phyloP scores from a whole-genome alignment of 768 basidiomycete species.

The Lentinula raphanica region DNA sequence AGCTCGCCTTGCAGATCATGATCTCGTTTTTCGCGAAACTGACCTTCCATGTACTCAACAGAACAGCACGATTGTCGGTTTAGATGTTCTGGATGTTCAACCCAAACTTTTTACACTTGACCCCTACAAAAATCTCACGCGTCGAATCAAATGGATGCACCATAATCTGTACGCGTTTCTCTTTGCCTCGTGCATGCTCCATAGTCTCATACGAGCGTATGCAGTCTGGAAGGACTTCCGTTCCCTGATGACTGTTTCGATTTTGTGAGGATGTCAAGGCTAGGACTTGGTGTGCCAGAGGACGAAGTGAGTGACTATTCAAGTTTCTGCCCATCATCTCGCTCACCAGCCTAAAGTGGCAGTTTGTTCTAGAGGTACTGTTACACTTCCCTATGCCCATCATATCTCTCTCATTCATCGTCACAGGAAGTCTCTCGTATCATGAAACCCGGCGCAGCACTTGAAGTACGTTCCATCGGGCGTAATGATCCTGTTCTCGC shows the following conservation, averaged over 20 bases:
- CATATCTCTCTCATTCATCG: conserved; percentile 11
- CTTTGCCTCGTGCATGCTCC: background rate
- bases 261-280: conserved; percentile 57
- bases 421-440: conserved; percentile 62
- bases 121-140: conserved; percentile 32
- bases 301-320: conserved; percentile 45
- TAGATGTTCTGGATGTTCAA: conserved; percentile 52
- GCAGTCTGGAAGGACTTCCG: conserved; percentile 60
- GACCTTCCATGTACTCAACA: conserved; percentile 19
- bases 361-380: conserved; percentile 54
- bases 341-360: conserved; percentile 43
- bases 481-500: background rate
- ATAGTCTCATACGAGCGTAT: conserved; percentile 2
- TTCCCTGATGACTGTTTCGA: conserved; percentile 56
- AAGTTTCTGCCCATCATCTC: background rate
- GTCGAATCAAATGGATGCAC: conserved; percentile 59
- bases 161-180: conserved; percentile 52
- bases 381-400: conserved; percentile 2
- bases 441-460: conserved; percentile 52
- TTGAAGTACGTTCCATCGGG: conserved; percentile 47
- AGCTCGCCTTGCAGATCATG: conserved; percentile 15
- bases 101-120: conserved; percentile 38
- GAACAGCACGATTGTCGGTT: conserved; percentile 53
- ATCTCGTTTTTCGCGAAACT: background rate
- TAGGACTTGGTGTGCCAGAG: conserved; percentile 68